phyloP scores from a whole-genome alignment of 2,329 filamentous ascomycete genomes.

The Hypoxylon rubiginosum region DNA sequence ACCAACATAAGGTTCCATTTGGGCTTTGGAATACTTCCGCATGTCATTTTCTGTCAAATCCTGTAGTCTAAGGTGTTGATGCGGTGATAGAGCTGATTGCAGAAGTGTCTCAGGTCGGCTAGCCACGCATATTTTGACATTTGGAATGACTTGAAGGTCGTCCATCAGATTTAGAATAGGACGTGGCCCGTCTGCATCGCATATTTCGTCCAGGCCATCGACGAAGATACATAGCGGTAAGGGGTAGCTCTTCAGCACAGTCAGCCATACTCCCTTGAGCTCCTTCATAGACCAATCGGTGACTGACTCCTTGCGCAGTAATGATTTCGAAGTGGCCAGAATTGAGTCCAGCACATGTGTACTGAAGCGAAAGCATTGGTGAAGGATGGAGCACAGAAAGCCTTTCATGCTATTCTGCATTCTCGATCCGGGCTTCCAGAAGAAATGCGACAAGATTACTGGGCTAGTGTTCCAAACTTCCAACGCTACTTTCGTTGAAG shows the following conservation, averaged over 20 bases:
- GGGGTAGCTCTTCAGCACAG: neutral
- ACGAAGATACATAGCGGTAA: slow-evolving; percentile 22
- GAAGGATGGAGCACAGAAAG: slow-evolving; percentile 20
- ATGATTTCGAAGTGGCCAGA: neutral
- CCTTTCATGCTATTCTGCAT: slow-evolving; percentile 30
- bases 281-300: slow-evolving; percentile 17
- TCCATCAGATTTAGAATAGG: neutral
- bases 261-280: neutral
- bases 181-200: slow-evolving; percentile 6
- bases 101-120: slow-evolving; percentile 14
- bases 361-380: slow-evolving; percentile 7
- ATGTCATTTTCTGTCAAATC: slow-evolving; percentile 19
- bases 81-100: neutral
- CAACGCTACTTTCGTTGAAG: slow-evolving; percentile 4
- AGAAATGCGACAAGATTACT: slow-evolving; percentile 27
- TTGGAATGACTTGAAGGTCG: neutral
- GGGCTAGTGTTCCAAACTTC: slow-evolving; percentile 3
- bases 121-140: slow-evolving; percentile 19
- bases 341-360: slow-evolving; percentile 1
- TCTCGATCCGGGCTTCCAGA: slow-evolving; percentile 25
- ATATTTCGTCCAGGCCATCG: slow-evolving; percentile 25
- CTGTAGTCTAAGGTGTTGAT: slow-evolving; percentile 16
- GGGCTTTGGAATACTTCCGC: neutral
- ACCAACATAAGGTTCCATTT: neutral
- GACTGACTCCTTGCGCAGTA: neutral